These are phyloP conservation scores for Citrus trifoliata DNA, from an alignment of 345 rosid genomes.

Conservation along the genomic window DNA sequence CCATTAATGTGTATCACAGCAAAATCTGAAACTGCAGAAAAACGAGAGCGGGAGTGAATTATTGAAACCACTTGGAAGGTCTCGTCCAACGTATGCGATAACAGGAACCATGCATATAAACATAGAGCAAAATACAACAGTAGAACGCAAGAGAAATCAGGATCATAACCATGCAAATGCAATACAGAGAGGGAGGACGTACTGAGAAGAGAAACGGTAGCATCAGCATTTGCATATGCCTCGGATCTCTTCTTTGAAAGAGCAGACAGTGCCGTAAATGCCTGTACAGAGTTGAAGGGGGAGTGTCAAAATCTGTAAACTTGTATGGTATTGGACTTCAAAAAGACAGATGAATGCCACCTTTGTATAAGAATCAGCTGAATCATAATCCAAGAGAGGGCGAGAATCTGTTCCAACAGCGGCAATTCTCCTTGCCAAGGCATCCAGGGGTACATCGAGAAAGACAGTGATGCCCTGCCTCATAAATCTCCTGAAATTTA, in stretches of 20 bases:
- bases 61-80: neutral
- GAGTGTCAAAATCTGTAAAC: neutral
- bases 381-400: constrained; percentile 36
- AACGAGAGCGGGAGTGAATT: neutral
- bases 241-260: constrained; percentile 35
- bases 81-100: no score
- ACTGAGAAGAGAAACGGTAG: constrained; percentile 34
- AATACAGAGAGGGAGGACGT: neutral
- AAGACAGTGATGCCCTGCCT: constrained; percentile 34
- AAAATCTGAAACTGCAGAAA: neutral
- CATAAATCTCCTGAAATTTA: constrained; percentile 35
- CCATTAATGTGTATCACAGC: neutral
- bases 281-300: constrained; percentile 19
- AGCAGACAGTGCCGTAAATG: constrained; percentile 33
- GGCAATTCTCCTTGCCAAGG: constrained; percentile 52
- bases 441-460: constrained; percentile 44
- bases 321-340: neutral
- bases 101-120: neutral
- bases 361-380: constrained; percentile 43
- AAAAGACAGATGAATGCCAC: constrained; percentile 8
- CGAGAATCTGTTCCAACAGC: constrained; percentile 47
- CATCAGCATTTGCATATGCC: constrained; percentile 39
- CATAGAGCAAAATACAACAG: neutral
- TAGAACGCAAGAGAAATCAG: neutral
- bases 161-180: neutral